Base-by-base conservation (phyloP, 345 rosid genomes). In the Nephelium lappaceum region DNA sequence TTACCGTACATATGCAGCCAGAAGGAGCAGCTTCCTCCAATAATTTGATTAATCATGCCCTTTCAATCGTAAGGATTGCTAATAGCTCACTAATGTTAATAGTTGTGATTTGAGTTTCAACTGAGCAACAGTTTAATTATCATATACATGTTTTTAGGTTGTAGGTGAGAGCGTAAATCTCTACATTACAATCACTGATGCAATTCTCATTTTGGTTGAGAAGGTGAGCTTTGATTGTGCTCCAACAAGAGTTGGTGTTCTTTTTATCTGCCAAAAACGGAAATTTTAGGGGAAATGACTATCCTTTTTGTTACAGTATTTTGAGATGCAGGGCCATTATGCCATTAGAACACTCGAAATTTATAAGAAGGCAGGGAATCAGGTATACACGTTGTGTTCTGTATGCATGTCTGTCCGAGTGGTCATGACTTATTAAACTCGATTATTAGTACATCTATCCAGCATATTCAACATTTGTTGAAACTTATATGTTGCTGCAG, bases 321-420 rank as follows among this genome's bases (percentile, higher is more conserved):
- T 87, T 66, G 85, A 78, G 78, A 84, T 87, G 88, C 77, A 75
- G 72, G 81, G 71, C 4, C 49, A 47, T 15, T 77, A 85, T 77
- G 86, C 88, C 47, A 8, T 75, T 4, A 83, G 49, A 67, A 80
- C 87, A n/a, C 82, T 85, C 9, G 84, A 87, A 57, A 87, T 87
- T 18, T 87, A 83, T 78, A 71, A 55, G 73, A 83, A 63, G 78
- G 75, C 87, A 16, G 67, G 65, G 12, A 43, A 51, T 70, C 86
- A 86, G 84, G 87, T 80, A 60, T 19, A 64, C 10, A 5, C n/a
- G 18, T 53, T 58, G 16, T 62, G 64, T 15, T 64, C 8, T 18
- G 57, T 62, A 7, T 25, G 73, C 23, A 58, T 42, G 15, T 70
- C 5, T 43, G 3, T 18, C 49, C n/a, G 18, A 6, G 3, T 24